Evolutionary conservation across 106 monocot genomes (phyloP).

Genomic region (Dioscorea dumetorum): DNA sequence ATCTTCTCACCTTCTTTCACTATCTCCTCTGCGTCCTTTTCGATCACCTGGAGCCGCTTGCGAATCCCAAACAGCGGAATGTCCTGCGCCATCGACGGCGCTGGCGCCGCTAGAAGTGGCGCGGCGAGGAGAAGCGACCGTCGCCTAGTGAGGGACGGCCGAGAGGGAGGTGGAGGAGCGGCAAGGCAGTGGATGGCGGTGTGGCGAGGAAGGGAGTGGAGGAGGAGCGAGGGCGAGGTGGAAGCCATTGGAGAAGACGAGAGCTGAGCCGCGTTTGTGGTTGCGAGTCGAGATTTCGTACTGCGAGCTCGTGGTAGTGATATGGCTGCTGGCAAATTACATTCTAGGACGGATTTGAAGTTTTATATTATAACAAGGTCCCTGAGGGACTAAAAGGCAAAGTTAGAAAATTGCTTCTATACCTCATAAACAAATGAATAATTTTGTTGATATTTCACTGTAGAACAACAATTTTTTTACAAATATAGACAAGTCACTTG

Average conservation of each 20-base stretch:
- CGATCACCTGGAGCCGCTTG: conserved; percentile 56
- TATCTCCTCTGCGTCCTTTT: conserved; percentile 59
- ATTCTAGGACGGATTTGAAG: too few relatives aligned
- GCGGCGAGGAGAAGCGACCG: conserved; percentile 25
- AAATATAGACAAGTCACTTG: too few relatives aligned
- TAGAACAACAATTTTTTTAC: too few relatives aligned
- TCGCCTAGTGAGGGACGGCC: conserved; percentile 12
- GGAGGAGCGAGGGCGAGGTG: conserved; percentile 6
- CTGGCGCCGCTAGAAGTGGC: neutral
- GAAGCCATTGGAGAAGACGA: conserved; percentile 15
- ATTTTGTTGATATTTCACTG: too few relatives aligned
- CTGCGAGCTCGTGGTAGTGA: too few relatives aligned
- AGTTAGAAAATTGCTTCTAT: too few relatives aligned
- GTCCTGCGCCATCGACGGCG: conserved; percentile 41
- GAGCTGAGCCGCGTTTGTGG: neutral
- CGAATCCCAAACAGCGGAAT: conserved; percentile 69
- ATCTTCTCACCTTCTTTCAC: conserved; percentile 28
- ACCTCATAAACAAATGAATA: too few relatives aligned
- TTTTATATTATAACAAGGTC: too few relatives aligned
- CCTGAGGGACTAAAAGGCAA: too few relatives aligned
- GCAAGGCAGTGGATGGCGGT: conserved; percentile 7
- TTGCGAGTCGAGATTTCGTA: neutral
- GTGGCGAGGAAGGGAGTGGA: conserved; percentile 13
- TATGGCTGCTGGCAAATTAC: too few relatives aligned
- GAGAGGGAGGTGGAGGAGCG: conserved; percentile 1